Percentiles rank a stretch among this genome's conserved stretches.
Evolutionary conservation across 2,329 filamentous ascomycete species (phyloP).

Genomic region (Paecilomyces sp.): DNA sequence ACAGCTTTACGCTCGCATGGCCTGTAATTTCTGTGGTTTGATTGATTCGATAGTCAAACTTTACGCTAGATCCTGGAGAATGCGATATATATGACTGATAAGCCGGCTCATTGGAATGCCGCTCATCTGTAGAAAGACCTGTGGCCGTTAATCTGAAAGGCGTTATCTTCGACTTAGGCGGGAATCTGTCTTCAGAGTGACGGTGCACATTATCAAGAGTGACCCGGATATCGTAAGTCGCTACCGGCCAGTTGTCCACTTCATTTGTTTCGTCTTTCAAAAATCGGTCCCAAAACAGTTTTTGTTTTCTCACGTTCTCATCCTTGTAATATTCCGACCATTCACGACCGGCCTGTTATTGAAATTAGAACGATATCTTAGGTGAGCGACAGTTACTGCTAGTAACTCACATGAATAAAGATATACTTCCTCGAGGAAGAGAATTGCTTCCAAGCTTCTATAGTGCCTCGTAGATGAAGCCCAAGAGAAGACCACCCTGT

Average conservation of each 20-base stretch:
- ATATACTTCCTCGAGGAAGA: no score
- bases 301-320: neutral
- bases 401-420: no score
- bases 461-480: neutral
- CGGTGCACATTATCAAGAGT: neutral
- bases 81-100: neutral
- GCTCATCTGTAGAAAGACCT: neutral
- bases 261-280: neutral
- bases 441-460: neutral
- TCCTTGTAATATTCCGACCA: neutral
- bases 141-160: neutral
- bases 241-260: neutral
- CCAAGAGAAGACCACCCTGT: conserved; percentile 1
- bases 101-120: neutral
- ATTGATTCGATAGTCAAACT: no score
- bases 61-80: no score
- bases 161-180: neutral
- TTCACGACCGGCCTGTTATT: neutral
- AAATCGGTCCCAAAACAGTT: neutral
- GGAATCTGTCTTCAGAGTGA: neutral
- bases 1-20: neutral
- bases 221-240: neutral
- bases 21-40: neutral
- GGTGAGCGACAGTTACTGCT: no score
- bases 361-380: neutral